phyloP scores from a whole-genome alignment of 1,139 yeast genomes.

The Candida pseudoviswanathii region DNA sequence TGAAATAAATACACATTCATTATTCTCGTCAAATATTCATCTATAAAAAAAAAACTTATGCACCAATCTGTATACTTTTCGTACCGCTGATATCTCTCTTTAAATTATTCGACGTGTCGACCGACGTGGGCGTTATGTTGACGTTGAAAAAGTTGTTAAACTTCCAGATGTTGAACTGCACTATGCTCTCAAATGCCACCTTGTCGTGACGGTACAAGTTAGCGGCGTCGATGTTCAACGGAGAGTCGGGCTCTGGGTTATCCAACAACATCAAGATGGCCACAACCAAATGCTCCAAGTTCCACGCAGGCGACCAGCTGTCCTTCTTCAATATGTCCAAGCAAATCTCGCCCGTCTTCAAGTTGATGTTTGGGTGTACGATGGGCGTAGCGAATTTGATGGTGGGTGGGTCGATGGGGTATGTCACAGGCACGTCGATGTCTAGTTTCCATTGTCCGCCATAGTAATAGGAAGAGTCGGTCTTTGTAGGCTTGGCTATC shows the following conservation, averaged over 20 bases:
- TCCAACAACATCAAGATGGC: constrained; percentile 71
- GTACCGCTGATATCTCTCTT: constrained; percentile 14
- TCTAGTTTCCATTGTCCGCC: constrained; percentile 61
- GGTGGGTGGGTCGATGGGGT: constrained; percentile 74
- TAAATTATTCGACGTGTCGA: constrained; percentile 8
- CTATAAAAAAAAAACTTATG: background rate
- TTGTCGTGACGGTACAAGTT: constrained; percentile 60
- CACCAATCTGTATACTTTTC: constrained; percentile 8
- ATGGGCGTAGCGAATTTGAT: constrained; percentile 57
- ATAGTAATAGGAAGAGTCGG: constrained; percentile 46
- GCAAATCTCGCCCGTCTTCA: constrained; percentile 77
- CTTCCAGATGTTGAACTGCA: constrained; percentile 61
- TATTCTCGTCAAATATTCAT: too few relatives aligned
- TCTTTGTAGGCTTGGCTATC: constrained; percentile 53
- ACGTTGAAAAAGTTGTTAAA: constrained; percentile 11
- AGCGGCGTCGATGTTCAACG: constrained; percentile 86
- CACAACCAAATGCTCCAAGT: constrained; percentile 63
- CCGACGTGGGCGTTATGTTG: constrained; percentile 9
- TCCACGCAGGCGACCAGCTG: constrained; percentile 93
- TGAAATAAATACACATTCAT: constrained; percentile 6
- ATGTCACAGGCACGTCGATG: constrained; percentile 52
- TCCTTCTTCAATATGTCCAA: constrained; percentile 68
- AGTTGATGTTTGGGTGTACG: constrained; percentile 76
- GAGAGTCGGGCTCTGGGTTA: constrained; percentile 85
- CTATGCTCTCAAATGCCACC: constrained; percentile 61